Percentiles rank a stretch among this genome's conserved stretches.
Evolutionary conservation across 2,329 filamentous ascomycete genomes (phyloP).

Genomic region (Cytospora piceicola): DNA sequence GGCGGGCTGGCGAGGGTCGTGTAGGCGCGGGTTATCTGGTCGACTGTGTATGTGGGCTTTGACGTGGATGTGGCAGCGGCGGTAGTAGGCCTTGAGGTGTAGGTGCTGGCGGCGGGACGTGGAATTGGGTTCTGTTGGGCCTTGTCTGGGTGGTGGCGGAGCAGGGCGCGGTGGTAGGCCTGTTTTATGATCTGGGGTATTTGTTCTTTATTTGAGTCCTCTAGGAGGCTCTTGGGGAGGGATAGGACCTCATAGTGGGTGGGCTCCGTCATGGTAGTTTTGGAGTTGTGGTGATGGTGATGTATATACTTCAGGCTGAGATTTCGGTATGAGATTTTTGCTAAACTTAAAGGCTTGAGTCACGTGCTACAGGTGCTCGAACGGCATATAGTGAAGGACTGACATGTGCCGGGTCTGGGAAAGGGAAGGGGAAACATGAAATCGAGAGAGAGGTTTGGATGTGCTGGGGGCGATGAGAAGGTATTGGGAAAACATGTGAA

Average conservation of each 20-base stretch:
- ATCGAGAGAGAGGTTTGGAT: neutral
- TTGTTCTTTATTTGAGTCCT: conserved; percentile 46
- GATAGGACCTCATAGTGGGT: conserved; percentile 66
- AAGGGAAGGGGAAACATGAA: neutral
- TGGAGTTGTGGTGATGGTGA: neutral
- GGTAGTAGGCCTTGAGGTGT: conserved; percentile 54
- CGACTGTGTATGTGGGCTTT: conserved; percentile 58
- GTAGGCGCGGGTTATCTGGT: conserved; percentile 67
- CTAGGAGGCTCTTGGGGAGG: conserved; percentile 54
- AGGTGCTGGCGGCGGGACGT: conserved; percentile 20
- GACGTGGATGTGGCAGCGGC: conserved; percentile 65
- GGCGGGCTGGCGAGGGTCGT: conserved; percentile 55
- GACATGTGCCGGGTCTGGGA: neutral
- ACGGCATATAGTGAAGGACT: neutral
- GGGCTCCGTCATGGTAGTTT: conserved; percentile 36
- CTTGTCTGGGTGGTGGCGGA: conserved; percentile 70
- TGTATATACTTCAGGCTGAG: neutral
- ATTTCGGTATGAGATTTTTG: conserved; percentile 12
- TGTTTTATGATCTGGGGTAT: conserved; percentile 56
- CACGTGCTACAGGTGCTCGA: conserved; percentile 24
- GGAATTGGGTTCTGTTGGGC: conserved; percentile 23
- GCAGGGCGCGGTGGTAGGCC: conserved; percentile 67
- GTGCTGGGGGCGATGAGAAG: neutral
- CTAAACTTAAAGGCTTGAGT: conserved; percentile 9
- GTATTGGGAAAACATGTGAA: neutral